Percentiles rank a stretch among this genome's conserved stretches.
Conservation (phyloP, 2,329 filamentous ascomycete genomes). For the Diplodia corticola region DNA sequence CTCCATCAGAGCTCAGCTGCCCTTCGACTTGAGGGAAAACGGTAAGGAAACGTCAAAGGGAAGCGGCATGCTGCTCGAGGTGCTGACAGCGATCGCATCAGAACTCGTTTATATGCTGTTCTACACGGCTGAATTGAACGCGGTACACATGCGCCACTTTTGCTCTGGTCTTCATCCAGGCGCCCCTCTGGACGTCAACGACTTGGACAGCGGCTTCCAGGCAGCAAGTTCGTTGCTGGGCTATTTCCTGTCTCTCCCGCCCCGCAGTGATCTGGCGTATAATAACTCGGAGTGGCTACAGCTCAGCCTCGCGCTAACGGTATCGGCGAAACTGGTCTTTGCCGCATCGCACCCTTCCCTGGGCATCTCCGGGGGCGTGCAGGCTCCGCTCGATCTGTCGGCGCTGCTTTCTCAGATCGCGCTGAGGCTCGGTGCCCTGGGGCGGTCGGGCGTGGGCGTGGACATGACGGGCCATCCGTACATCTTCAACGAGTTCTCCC, state of each 20-base stretch:
- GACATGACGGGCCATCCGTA: constrained; percentile 31
- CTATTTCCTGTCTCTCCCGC: constrained; percentile 39
- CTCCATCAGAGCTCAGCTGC: background rate
- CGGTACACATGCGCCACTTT: background rate
- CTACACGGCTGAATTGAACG: background rate
- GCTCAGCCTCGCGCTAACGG: constrained; percentile 32
- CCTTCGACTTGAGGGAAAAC: background rate
- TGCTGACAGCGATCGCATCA: constrained; percentile 43
- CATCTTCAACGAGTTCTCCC: constrained; percentile 33
- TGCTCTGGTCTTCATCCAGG: background rate
- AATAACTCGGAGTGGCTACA: constrained; percentile 46
- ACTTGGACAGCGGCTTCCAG: background rate
- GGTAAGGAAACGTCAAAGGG: background rate
- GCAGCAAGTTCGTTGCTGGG: constrained; percentile 25
- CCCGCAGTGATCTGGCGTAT: constrained; percentile 38
- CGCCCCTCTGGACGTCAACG: background rate
- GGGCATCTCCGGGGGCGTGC: constrained; percentile 28
- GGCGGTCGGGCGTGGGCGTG: constrained; percentile 28
- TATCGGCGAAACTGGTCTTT: constrained; percentile 35
- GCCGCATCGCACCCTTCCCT: constrained; percentile 31
- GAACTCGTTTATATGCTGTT: constrained; percentile 35
- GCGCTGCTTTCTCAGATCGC: constrained; percentile 24
- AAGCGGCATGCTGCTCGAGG: too few species aligned
- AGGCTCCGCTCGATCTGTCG: constrained; percentile 33
- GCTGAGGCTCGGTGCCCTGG: constrained; percentile 32